A percentile compares a stretch with the other conserved stretches of the same genome.
Conservation (phyloP, 1,284 basidiomycete genomes). For the Ustilago tritici region DNA sequence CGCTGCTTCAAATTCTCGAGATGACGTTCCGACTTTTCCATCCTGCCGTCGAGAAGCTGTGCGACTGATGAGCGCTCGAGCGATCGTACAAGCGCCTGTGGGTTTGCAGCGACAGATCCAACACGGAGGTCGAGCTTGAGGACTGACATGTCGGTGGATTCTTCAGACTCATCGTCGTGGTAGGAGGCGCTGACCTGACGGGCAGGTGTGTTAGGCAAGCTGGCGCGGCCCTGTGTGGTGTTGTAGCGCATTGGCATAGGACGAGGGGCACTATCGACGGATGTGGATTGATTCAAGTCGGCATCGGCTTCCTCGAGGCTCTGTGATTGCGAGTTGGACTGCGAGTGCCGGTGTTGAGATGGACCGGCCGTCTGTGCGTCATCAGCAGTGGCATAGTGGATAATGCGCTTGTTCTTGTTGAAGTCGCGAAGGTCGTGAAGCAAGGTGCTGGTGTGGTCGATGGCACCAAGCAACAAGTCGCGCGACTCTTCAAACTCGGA, state of each 20-base stretch:
- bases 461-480: slow-evolving; percentile 71
- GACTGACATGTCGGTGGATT: slow-evolving; percentile 71
- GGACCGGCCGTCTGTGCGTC: slow-evolving; percentile 11
- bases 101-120: slow-evolving; percentile 74
- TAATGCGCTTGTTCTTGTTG: slow-evolving; percentile 86
- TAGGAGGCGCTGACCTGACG: slow-evolving; percentile 11
- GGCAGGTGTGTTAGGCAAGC: slow-evolving; percentile 48
- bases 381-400: slow-evolving; percentile 78
- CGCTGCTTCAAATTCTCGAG: slow-evolving; percentile 86
- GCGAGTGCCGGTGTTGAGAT: slow-evolving; percentile 32
- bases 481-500: slow-evolving; percentile 48
- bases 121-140: slow-evolving; percentile 93
- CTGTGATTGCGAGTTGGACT: slow-evolving; percentile 30
- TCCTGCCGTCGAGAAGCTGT: slow-evolving; percentile 87
- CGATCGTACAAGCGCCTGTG: slow-evolving; percentile 85
- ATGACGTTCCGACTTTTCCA: slow-evolving; percentile 82
- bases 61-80: slow-evolving; percentile 93
- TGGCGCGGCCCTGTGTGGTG: slow-evolving; percentile 41
- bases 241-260: slow-evolving; percentile 38
- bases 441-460: slow-evolving; percentile 79
- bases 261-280: slow-evolving; percentile 22
- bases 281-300: slow-evolving; percentile 12
- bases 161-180: slow-evolving; percentile 29
- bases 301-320: slow-evolving; percentile 44
- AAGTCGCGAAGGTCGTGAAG: slow-evolving; percentile 81